Percentiles rank a stretch among this genome's conserved stretches.
phyloP scores from a whole-genome alignment of 371 early-diverging fungal species.

The Mucor circinelloides region DNA sequence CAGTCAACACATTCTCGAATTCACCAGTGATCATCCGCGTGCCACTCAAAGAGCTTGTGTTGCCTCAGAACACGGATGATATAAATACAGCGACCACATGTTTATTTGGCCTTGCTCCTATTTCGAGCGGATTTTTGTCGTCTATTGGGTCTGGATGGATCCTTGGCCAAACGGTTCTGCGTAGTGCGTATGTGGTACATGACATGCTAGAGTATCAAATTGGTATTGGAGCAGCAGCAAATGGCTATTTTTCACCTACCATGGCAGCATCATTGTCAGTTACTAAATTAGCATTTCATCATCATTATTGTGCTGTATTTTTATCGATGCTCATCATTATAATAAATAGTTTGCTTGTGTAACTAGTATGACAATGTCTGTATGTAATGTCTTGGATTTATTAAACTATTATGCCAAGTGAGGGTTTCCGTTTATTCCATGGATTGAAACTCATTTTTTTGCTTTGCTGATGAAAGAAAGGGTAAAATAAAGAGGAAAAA shows the following conservation, averaged over 20 bases:
- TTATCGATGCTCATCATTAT: neutral
- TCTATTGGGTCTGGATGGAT: constrained; percentile 28
- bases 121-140: constrained; percentile 1
- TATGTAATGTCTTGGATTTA: neutral
- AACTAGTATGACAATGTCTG: neutral
- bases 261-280: neutral
- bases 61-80: constrained; percentile 21
- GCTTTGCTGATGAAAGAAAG: neutral
- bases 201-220: constrained; percentile 27
- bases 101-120: constrained; percentile 35
- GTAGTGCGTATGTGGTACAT: constrained; percentile 38
- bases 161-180: constrained; percentile 31
- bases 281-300: neutral
- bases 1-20: neutral
- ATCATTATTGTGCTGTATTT: neutral
- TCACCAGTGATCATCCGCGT: constrained; percentile 20
- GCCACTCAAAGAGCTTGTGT: constrained; percentile 21
- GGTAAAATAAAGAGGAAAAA: neutral
- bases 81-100: constrained; percentile 19
- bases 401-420: neutral
- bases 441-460: neutral
- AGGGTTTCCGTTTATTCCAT: neutral
- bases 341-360: neutral
- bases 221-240: constrained; percentile 18
- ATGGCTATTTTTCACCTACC: constrained; percentile 20